These are phyloP conservation scores for Cladosporium phlei DNA, from an alignment of 2,329 filamentous ascomycete genomes.

Conservation along the genomic window DNA sequence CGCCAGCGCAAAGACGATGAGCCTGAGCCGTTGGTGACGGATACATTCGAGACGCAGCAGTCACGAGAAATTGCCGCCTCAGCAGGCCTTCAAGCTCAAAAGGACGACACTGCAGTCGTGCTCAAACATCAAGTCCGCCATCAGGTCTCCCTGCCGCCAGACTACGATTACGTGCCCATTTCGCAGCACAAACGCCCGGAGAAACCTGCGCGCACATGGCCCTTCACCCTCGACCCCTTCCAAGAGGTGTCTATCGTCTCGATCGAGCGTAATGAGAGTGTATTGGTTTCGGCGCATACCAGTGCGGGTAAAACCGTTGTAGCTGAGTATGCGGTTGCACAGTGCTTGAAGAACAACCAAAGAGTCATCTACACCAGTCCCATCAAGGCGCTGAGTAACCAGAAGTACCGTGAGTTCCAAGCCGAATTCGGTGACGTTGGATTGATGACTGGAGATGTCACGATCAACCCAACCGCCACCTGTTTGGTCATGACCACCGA, in stretches of 20 bases:
- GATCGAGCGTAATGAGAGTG: slow-evolving; percentile 93
- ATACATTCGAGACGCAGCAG: slow-evolving; percentile 91
- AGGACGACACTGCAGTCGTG: slow-evolving; percentile 67
- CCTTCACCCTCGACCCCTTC: slow-evolving; percentile 94
- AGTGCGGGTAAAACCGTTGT: slow-evolving; percentile 98
- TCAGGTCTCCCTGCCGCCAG: slow-evolving; percentile 89
- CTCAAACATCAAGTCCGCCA: slow-evolving; percentile 97
- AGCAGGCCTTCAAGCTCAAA: slow-evolving; percentile 59
- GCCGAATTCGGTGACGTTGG: slow-evolving; percentile 95
- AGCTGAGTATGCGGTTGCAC: slow-evolving; percentile 95
- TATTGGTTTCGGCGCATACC: slow-evolving; percentile 93
- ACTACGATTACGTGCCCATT: slow-evolving; percentile 72
- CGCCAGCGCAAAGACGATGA: slow-evolving; percentile 61
- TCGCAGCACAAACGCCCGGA: slow-evolving; percentile 88
- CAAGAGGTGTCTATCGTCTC: slow-evolving; percentile 91
- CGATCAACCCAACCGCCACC: slow-evolving; percentile 96
- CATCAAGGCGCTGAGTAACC: slow-evolving; percentile 97
- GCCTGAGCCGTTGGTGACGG: slow-evolving; percentile 77
- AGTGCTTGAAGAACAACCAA: slow-evolving; percentile 95
- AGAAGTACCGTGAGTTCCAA: slow-evolving; percentile 95
- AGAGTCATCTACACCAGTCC: slow-evolving; percentile 98
- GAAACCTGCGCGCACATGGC: slow-evolving; percentile 76
- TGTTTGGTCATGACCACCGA: slow-evolving; percentile 99
- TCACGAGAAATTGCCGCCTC: slow-evolving; percentile 83
- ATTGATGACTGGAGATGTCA: slow-evolving; percentile 98